phyloP scores from a whole-genome alignment of 2,329 filamentous ascomycete species.

The Neonectria sp. region DNA sequence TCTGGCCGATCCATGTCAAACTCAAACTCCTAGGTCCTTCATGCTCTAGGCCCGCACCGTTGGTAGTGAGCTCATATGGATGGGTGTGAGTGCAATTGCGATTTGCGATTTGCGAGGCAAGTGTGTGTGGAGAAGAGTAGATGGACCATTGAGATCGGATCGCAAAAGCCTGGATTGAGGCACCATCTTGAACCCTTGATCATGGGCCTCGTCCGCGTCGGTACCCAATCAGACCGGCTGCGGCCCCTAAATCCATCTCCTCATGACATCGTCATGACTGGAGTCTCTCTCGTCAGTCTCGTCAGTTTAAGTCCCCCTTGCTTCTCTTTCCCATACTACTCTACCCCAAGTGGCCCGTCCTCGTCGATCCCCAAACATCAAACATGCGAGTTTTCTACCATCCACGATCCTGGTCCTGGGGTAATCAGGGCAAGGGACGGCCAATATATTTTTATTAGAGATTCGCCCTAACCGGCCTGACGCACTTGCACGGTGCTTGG shows the following conservation, averaged over 20 bases:
- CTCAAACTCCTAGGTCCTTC: slow-evolving; percentile 27
- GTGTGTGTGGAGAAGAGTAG: slow-evolving; percentile 43
- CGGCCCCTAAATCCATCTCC: slow-evolving; percentile 30
- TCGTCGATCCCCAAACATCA: slow-evolving; percentile 39
- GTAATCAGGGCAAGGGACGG: slow-evolving; percentile 36
- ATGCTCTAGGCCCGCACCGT: slow-evolving; percentile 50
- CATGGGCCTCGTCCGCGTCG: slow-evolving; percentile 26
- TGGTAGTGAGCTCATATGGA: slow-evolving; percentile 31
- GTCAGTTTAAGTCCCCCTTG: slow-evolving; percentile 20
- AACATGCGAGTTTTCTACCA: slow-evolving; percentile 27
- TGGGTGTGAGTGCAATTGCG: slow-evolving; percentile 19
- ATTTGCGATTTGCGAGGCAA: slow-evolving; percentile 23
- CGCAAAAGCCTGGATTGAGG: slow-evolving; percentile 36
- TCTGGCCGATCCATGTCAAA: slow-evolving; percentile 37
- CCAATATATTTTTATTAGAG: slow-evolving; percentile 17
- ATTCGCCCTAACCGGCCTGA: slow-evolving; percentile 4
- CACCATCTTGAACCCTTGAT: slow-evolving; percentile 35
- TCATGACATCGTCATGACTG: slow-evolving; percentile 31
- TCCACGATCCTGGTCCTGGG: slow-evolving; percentile 38
- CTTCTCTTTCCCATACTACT: slow-evolving; percentile 32
- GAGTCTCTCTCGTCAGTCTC: slow-evolving; percentile 30
- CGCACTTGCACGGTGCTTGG: slow-evolving; percentile 20
- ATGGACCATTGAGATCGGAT: slow-evolving; percentile 46
- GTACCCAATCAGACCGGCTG: slow-evolving; percentile 37
- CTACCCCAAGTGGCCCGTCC: slow-evolving; percentile 36